Evolutionary conservation across 2,329 filamentous ascomycete species (phyloP), one percentile per base, ranked within the genome.

Genomic region (Microdochium bolleyi): DNA sequence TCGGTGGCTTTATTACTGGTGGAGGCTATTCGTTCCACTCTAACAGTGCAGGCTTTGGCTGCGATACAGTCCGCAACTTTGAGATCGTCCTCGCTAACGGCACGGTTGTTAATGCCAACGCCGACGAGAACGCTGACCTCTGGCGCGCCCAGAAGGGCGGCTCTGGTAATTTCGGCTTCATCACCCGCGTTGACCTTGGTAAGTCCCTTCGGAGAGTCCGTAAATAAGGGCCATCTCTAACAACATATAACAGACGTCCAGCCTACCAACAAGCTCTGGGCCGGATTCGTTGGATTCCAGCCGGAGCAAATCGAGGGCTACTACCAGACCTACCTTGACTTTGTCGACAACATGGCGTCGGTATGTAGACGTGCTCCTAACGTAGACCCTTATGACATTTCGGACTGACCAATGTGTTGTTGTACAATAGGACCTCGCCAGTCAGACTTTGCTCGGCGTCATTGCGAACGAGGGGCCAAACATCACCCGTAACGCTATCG

Each of bases 41-140:
- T 2, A 53, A 44, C 9, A 62, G 64, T 0, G 61, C 70, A 44
- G 76, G 76, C 2, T 72, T 72, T 53, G 70, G 65, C n/a, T 74
- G 64, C 52, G 52, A 53, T 30, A 49, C 41, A n/a, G 41, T 53
- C 10, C 22, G 30, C 24, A 51, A 49, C 49, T 53, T 48, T 41
- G 66, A 19, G 70, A 71, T 34, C 69, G 72, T 2, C 69, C 66
- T 73, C 41, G 67, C 61, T 24, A 58, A 61, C 24, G 66, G 64
- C 49, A 54, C 63, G 1, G 57, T 68, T 3, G 59, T 66, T 52
- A 70, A 70, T 52, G 49, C 52, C 60, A 67, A 66, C 50, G 62
- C 73, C 11, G 56, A 66, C 9, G 62, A 64, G 19, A 70, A 71
- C 1, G 61, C 72, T 22, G 70, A 72, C 55, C 61, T 72, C 41